Evolutionary conservation across 768 basidiomycete species (phyloP), one percentile per base, ranked within the genome.

Genomic region (Pleurotus eryngii): DNA sequence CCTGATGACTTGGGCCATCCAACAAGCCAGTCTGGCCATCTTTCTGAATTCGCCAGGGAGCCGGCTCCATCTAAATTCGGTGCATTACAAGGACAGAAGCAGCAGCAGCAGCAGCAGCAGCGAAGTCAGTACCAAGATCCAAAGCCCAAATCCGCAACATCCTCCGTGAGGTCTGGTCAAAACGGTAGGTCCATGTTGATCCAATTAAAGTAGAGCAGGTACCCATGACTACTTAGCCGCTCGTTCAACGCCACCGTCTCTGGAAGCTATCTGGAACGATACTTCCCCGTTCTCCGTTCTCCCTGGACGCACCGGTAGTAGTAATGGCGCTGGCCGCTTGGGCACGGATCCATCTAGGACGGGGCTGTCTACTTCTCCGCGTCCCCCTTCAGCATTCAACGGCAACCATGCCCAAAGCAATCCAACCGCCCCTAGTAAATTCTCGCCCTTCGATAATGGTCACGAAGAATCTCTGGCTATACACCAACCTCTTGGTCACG

Each of bases 221-320:
- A 38, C 64, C 59, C 50, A 49, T 60, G 49, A 48, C 24, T 49
- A 42, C 59, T 65, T 68, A 57, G 65, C 71, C 76, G 75, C 72
- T 62, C 74, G 73, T 60, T 65, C 76, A 49, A 69, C 71, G 50
- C 68, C 70, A 6, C 72, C 78, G 40, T 84, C 85, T 17, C 74
- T 88, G 38, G 88, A 90, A 63, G 82, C 89, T 12, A 84, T 91
- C 64, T 92, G 90, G 90, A 86, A 89, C 54, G 86, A 92, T 74
- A 88, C 81, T 67, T 90, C 89, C 9, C 82, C 83, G 0, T 88
- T 89, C 66, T 88, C 87, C 37, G 76, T 85, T 49, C 76, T 92
- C 59, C 79, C 85, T 40, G 76, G 81, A 38, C 60, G 70, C 56
- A 85, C 81, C 64, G 82, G 85, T 51, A 64, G 72, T 12, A 64